Evolutionary conservation across 257 asterid genomes (phyloP).

Genomic region (Thymus quinquecostatus): DNA sequence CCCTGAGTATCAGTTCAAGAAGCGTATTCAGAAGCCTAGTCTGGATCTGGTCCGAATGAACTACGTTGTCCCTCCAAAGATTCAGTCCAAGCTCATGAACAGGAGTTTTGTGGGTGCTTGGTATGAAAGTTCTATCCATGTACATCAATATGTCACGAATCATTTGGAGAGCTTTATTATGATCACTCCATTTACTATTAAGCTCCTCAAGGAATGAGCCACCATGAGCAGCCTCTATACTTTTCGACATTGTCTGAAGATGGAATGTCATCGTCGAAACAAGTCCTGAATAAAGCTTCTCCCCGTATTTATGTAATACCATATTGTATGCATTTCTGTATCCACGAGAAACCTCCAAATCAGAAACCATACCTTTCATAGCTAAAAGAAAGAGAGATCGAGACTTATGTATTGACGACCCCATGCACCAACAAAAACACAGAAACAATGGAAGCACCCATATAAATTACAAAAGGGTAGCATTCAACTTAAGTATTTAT

Average conservation of each 20-base stretch:
- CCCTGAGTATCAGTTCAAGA: constrained; percentile 64
- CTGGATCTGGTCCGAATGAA: constrained; percentile 67
- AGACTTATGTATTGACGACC: background rate
- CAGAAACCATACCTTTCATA: background rate
- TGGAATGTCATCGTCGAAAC: constrained; percentile 72
- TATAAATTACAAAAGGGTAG: background rate
- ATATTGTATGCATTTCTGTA: constrained; percentile 87
- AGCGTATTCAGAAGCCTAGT: constrained; percentile 67
- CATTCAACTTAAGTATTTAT: background rate
- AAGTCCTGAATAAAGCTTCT: constrained; percentile 80
- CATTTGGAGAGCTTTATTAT: constrained; percentile 85
- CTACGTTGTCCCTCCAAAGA: constrained; percentile 81
- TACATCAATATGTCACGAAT: constrained; percentile 87
- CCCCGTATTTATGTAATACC: constrained; percentile 88
- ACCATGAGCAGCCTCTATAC: constrained; percentile 74
- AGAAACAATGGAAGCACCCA: background rate
- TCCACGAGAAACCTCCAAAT: constrained; percentile 26
- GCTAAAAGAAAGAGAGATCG: background rate
- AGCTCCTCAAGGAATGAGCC: constrained; percentile 78
- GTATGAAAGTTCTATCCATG: constrained; percentile 88
- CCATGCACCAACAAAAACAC: background rate
- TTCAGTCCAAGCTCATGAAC: constrained; percentile 87
- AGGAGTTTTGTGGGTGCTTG: constrained; percentile 67
- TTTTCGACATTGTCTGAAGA: constrained; percentile 61
- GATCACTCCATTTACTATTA: constrained; percentile 76